Base-by-base conservation (phyloP, 495 filamentous ascomycete species). In the Annulohypoxylon maeteangense region DNA sequence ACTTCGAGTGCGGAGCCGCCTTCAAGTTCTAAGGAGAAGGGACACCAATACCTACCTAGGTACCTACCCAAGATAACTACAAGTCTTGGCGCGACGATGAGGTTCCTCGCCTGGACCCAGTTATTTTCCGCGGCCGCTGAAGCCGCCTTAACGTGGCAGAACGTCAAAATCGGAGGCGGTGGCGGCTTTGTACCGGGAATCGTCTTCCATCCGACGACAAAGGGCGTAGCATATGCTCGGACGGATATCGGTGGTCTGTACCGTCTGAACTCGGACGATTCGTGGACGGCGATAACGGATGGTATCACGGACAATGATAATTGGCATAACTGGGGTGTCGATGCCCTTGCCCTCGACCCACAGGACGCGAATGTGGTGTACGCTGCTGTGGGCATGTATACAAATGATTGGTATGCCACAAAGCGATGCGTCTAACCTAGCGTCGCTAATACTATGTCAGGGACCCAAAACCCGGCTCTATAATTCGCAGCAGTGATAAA, bases 241-340 rank as follows among this genome's bases (percentile, higher is more conserved):
- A 88, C 87, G 2, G 88, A 90, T 66, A 90, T 90, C 71, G 88
- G 88, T 7, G 87, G 88, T 22, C 78, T 86, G 16, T 90, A 90
- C 73, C 79, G 83, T 50, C 78, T 88, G 53, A 87, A 88, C 58
- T 14, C 81, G 5, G 80, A 81, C 64, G 85, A 88, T 68, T 85
- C 83, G 5, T 90, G 88, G 88, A 88, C 84, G 12, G 74, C 88
- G 6, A 59, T 90, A 34, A 85, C 83, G 5, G 88, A 90, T 67
- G 81, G 76, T 45, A 77, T 87, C 20, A 74, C 76, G 14, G 83
- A 85, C 14, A 71, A 87, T 48, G 78, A 75, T 11, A 82, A 80
- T 62, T 88, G 87, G 86, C 77, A 80, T 48, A 82, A 86, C 55
- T 89, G 86, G 87, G 88, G 87, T 20, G 76, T 86, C 12, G 88